A percentile compares a stretch with the other conserved stretches of the same genome.
Evolutionary conservation across 805 yeast species (phyloP).

Genomic region (Lachancea mirantina): DNA sequence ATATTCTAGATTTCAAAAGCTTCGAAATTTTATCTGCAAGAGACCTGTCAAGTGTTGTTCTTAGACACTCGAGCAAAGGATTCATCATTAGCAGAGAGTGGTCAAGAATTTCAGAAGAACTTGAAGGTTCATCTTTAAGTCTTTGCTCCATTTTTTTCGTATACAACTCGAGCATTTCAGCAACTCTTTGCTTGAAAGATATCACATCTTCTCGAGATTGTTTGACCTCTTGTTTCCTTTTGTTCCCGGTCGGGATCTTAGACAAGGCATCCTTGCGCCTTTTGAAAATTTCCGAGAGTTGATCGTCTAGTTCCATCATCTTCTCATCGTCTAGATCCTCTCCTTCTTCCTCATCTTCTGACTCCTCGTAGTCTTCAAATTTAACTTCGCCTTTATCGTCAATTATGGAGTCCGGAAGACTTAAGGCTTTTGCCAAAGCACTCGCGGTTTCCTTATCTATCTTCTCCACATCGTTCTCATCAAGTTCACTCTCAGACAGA

Average conservation of each 20-base stretch:
- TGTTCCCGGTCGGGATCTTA: constrained; percentile 50
- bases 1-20: constrained; percentile 52
- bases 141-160: constrained; percentile 36
- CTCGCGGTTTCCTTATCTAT: constrained; percentile 50
- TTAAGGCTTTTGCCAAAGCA: constrained; percentile 64
- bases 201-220: constrained; percentile 76
- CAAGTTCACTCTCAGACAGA: constrained; percentile 29
- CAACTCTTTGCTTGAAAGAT: constrained; percentile 66
- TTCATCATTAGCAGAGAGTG: constrained; percentile 39
- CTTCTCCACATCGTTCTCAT: constrained; percentile 37
- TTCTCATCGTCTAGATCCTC: constrained; percentile 94
- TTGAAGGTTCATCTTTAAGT: constrained; percentile 1
- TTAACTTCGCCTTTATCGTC: constrained; percentile 39
- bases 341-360: constrained; percentile 43
- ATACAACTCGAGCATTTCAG: constrained; percentile 69
- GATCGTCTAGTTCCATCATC: constrained; percentile 90
- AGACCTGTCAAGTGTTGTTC: constrained; percentile 58
- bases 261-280: constrained; percentile 67
- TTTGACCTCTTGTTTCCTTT: constrained; percentile 62
- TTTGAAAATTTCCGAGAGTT: constrained; percentile 73
- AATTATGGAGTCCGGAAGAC: constrained; percentile 47
- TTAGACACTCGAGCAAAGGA: constrained; percentile 56
- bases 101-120: constrained; percentile 18
- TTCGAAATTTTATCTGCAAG: constrained; percentile 73
- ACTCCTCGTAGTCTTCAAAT: constrained; percentile 41